These are phyloP conservation scores for Spongiforma sp. DNA, from an alignment of 1,284 basidiomycete species.

Conservation along the genomic window DNA sequence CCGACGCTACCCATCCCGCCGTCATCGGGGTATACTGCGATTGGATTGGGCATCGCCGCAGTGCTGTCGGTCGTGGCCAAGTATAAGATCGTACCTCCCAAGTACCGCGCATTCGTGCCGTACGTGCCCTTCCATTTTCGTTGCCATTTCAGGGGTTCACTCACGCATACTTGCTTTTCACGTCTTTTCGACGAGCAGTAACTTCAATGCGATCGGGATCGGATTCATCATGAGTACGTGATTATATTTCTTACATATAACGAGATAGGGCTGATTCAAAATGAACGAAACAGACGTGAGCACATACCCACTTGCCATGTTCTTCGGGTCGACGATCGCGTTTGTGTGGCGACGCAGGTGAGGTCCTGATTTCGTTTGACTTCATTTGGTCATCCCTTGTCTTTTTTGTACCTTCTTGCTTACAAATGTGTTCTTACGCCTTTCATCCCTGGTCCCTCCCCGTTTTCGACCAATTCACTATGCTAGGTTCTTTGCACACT, in stretches of 20 bases:
- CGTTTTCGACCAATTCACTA: no score
- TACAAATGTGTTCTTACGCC: background rate
- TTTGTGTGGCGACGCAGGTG: background rate
- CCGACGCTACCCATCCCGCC: constrained; percentile 19
- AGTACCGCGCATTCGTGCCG: constrained; percentile 23
- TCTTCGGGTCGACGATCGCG: background rate
- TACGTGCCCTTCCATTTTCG: constrained; percentile 6
- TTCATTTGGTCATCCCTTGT: background rate
- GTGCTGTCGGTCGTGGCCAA: constrained; percentile 17
- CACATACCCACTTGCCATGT: constrained; percentile 2
- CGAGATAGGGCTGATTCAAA: no score
- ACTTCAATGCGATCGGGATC: constrained; percentile 2
- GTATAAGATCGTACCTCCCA: constrained; percentile 18
- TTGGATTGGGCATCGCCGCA: constrained; percentile 15
- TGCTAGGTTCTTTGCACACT: constrained; percentile 5
- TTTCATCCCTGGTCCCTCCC: no score
- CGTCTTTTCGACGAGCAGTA: no score
- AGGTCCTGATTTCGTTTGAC: no score
- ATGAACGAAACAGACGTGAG: background rate
- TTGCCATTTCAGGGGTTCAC: background rate
- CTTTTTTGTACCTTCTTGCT: background rate
- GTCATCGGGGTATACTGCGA: constrained; percentile 16
- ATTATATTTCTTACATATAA: background rate
- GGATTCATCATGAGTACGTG: constrained; percentile 3
- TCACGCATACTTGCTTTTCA: no score